These are phyloP conservation scores for Annulohypoxylon nitens DNA, from an alignment of 495 filamentous ascomycete species.

Conservation along the genomic window DNA sequence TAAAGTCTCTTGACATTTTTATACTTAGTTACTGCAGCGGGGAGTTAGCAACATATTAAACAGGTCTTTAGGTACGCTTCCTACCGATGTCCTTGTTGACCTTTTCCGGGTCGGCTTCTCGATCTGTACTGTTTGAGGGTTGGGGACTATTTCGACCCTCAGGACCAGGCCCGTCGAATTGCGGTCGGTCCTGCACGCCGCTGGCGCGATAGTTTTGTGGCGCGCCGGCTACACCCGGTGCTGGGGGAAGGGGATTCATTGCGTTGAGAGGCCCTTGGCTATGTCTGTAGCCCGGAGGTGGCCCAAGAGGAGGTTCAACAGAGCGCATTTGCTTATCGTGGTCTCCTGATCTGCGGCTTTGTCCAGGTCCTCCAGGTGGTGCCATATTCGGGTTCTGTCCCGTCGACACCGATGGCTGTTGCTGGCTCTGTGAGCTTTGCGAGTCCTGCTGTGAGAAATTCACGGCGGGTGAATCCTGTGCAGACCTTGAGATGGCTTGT, in stretches of 20 bases:
- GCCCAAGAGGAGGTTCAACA: constrained; percentile 60
- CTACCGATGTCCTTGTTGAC: constrained; percentile 76
- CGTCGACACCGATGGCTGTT: constrained; percentile 45
- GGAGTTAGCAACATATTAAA: constrained; percentile 29
- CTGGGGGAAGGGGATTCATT: constrained; percentile 58
- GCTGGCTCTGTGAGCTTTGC: constrained; percentile 55
- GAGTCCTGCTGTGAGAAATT: constrained; percentile 54
- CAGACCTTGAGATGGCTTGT: constrained; percentile 56
- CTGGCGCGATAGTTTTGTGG: constrained; percentile 57
- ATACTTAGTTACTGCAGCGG: constrained; percentile 83
- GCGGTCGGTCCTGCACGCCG: constrained; percentile 53
- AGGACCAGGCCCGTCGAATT: constrained; percentile 55
- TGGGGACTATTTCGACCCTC: constrained; percentile 73
- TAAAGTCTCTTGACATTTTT: constrained; percentile 98
- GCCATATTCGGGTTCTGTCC: constrained; percentile 59
- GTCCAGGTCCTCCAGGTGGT: constrained; percentile 59
- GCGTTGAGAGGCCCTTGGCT: constrained; percentile 57
- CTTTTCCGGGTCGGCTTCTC: constrained; percentile 66
- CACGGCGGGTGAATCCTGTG: constrained; percentile 55
- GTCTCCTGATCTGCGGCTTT: constrained; percentile 61
- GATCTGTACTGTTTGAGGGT: constrained; percentile 65
- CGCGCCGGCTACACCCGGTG: constrained; percentile 51
- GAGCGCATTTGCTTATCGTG: constrained; percentile 58
- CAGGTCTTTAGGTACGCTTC: constrained; percentile 43
- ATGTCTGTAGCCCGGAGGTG: constrained; percentile 63